A percentile compares a stretch with the other conserved stretches of the same genome.
Evolutionary conservation across 202 grass and related monocot genomes (phyloP).

Genomic region (Cymbopogon flexuosus): DNA sequence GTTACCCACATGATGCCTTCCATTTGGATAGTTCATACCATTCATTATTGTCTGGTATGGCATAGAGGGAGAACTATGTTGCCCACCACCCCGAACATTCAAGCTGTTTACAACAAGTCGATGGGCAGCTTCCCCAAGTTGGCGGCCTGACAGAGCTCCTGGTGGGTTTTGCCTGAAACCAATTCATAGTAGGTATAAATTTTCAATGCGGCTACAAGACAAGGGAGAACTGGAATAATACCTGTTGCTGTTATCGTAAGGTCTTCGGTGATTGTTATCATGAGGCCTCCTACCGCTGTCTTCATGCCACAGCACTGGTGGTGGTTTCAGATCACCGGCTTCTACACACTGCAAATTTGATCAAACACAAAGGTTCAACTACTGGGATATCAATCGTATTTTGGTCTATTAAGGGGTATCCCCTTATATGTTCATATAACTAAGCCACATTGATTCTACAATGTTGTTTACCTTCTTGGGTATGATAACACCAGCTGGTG

Average conservation of each 20-base stretch:
- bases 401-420: background rate
- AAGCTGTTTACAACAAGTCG: conserved; percentile 79
- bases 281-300: conserved; percentile 51
- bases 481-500: conserved; percentile 78
- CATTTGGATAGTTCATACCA: conserved; percentile 48
- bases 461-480: conserved; percentile 66
- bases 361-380: conserved; percentile 13
- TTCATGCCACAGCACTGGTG: conserved; percentile 94
- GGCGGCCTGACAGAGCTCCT: conserved; percentile 56
- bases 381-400: background rate
- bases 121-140: conserved; percentile 75
- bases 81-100: conserved; percentile 36
- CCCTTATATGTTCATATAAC: background rate
- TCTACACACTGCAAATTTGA: conserved; percentile 55
- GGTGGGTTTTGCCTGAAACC: conserved; percentile 72
- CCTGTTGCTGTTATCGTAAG: conserved; percentile 16
- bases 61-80: conserved; percentile 38
- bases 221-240: conserved; percentile 20
- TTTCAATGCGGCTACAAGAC: conserved; percentile 13
- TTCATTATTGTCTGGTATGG: conserved; percentile 56
- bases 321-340: conserved; percentile 78
- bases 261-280: conserved; percentile 5
- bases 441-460: background rate
- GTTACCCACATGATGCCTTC: conserved; percentile 19
- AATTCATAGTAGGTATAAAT: conserved; percentile 32